These are phyloP conservation scores for Solanum rostratum DNA, from an alignment of 257 asterid species.

Conservation along the genomic window DNA sequence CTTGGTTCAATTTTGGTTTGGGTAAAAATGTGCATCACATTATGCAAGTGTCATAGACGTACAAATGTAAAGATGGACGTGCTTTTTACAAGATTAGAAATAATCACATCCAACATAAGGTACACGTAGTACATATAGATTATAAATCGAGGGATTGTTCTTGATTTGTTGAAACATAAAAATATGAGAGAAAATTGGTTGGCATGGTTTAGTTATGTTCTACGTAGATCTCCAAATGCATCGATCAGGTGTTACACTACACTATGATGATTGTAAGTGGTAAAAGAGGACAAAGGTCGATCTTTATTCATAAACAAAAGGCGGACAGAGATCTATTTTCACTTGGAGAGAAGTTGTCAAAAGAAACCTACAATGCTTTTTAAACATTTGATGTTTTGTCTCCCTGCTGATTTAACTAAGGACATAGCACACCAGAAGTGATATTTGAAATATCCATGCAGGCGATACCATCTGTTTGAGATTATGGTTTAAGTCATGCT, in stretches of 20 bases:
- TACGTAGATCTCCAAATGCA: background rate
- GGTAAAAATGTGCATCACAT: background rate
- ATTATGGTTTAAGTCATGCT: background rate
- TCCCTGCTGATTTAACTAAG: background rate
- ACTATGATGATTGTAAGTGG: background rate
- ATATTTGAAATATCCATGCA: background rate
- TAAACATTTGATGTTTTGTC: background rate
- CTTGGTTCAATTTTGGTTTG: background rate
- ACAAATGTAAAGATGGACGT: background rate
- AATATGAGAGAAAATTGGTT: background rate
- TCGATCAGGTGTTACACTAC: background rate
- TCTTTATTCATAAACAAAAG: background rate
- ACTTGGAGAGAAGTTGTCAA: background rate
- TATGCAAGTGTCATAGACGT: background rate
- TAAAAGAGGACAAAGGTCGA: background rate
- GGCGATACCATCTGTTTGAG: background rate
- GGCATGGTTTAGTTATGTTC: background rate
- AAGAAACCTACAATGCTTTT: background rate
- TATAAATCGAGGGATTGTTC: background rate
- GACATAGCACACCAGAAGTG: background rate
- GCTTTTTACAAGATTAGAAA: background rate
- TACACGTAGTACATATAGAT: background rate
- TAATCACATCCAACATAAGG: background rate
- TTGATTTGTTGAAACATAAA: background rate
- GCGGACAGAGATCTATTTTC: background rate